Evolutionary conservation across 805 yeast genomes (phyloP).

Genomic region (Schizosaccharomyces osmophilus): DNA sequence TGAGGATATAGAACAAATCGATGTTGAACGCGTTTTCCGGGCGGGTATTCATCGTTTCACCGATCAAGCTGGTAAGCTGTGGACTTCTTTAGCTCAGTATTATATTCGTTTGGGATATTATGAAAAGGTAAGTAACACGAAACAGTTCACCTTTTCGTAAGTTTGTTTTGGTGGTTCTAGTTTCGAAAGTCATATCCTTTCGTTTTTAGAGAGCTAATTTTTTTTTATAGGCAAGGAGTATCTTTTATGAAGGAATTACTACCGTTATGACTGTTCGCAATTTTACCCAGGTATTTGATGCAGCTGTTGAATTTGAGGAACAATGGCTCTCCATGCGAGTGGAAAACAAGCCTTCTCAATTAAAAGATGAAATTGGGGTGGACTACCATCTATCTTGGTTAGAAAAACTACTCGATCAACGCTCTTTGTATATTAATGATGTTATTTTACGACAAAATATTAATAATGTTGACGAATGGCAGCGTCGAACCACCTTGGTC

Average conservation of each 20-base stretch:
- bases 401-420: slow-evolving; percentile 29
- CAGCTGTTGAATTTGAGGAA: slow-evolving; percentile 38
- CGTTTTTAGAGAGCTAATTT: slow-evolving; percentile 7
- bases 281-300: slow-evolving; percentile 39
- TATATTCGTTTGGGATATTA: slow-evolving; percentile 13
- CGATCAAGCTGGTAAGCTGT: slow-evolving; percentile 31
- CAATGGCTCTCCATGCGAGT: slow-evolving; percentile 16
- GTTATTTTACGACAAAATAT: slow-evolving; percentile 36
- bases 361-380: slow-evolving; percentile 9
- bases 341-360: slow-evolving; percentile 6
- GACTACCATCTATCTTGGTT: slow-evolving; percentile 24
- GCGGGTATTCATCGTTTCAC: slow-evolving; percentile 24
- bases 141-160: neutral
- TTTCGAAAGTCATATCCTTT: slow-evolving; percentile 6
- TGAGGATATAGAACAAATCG: slow-evolving; percentile 7
- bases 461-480: slow-evolving; percentile 45
- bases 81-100: slow-evolving; percentile 25
- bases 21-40: slow-evolving; percentile 17
- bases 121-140: neutral
- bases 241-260: slow-evolving; percentile 25
- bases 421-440: slow-evolving; percentile 40
- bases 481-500: slow-evolving; percentile 28
- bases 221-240: slow-evolving; percentile 18
- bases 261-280: slow-evolving; percentile 29
- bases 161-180: neutral